These are phyloP conservation scores for Lupinus albus DNA, from an alignment of 306 rosid genomes.

Conservation along the genomic window DNA sequence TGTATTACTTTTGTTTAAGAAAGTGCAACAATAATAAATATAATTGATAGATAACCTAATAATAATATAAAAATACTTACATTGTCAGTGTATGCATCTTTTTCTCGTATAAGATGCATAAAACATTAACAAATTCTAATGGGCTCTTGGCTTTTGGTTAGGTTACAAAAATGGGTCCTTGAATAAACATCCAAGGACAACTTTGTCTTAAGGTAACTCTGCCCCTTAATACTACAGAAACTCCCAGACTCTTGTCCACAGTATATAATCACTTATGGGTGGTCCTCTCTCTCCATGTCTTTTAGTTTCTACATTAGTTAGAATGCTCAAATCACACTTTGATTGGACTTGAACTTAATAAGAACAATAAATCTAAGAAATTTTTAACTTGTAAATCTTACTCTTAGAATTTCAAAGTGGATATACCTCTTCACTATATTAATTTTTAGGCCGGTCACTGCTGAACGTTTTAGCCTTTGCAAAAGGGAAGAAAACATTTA, in stretches of 20 bases:
- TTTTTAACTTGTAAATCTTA: slow-evolving; percentile 41
- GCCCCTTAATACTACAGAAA: slow-evolving; percentile 36
- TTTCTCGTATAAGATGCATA: too few relatives aligned
- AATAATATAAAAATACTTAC: too few relatives aligned
- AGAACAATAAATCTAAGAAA: background rate
- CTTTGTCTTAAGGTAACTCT: slow-evolving; percentile 12
- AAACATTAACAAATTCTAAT: slow-evolving; percentile 46
- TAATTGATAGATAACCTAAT: too few relatives aligned
- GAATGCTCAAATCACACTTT: slow-evolving; percentile 1
- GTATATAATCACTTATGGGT: slow-evolving; percentile 4
- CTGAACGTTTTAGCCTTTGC: slow-evolving; percentile 36
- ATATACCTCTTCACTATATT: slow-evolving; percentile 29
- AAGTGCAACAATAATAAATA: too few relatives aligned
- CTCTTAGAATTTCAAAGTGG: slow-evolving; percentile 39
- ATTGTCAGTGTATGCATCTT: too few relatives aligned
- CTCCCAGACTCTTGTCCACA: slow-evolving; percentile 6
- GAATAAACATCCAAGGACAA: slow-evolving; percentile 36
- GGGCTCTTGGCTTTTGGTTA: slow-evolving; percentile 45
- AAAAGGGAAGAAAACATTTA: slow-evolving; percentile 30
- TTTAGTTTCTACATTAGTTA: slow-evolving; percentile 2
- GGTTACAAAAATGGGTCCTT: slow-evolving; percentile 37
- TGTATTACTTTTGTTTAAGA: too few relatives aligned
- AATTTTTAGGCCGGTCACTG: slow-evolving; percentile 23
- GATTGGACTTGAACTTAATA: background rate
- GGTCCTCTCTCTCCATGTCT: slow-evolving; percentile 5